phyloP scores from a whole-genome alignment of 495 filamentous ascomycete genomes.

The Podospora bellae-mahoneyi region DNA sequence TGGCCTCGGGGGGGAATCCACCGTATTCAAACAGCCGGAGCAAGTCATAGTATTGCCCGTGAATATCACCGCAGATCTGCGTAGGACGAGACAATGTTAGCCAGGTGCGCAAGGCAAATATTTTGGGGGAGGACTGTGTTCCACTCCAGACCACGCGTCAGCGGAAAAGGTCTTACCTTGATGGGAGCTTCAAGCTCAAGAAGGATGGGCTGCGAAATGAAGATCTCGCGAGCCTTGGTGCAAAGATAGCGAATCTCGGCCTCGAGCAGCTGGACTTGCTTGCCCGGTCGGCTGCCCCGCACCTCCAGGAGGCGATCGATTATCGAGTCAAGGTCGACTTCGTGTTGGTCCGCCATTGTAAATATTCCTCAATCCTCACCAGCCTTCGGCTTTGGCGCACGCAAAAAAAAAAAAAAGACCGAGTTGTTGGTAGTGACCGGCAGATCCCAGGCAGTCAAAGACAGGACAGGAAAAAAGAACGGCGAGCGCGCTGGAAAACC shows the following conservation, averaged over 20 bases:
- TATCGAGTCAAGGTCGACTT: slow-evolving; percentile 98
- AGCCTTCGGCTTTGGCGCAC: slow-evolving; percentile 41
- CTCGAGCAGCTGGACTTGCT: slow-evolving; percentile 96
- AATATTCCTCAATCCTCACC: slow-evolving; percentile 36
- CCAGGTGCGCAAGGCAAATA: slow-evolving; percentile 5
- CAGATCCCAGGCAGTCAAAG: slow-evolving; percentile 26
- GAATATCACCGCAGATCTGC: slow-evolving; percentile 98
- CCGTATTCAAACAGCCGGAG: slow-evolving; percentile 98
- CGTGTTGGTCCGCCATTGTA: slow-evolving; percentile 90
- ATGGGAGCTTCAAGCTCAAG: slow-evolving; percentile 97
- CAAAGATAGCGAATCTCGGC: slow-evolving; percentile 96
- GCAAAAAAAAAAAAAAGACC: slow-evolving; percentile 15
- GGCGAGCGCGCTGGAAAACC: slow-evolving; percentile 19
- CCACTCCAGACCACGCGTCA: slow-evolving; percentile 1
- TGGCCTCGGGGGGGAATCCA: slow-evolving; percentile 96
- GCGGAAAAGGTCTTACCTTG: slow-evolving; percentile 61
- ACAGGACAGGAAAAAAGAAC: slow-evolving; percentile 8
- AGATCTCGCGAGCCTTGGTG: slow-evolving; percentile 98
- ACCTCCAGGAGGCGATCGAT: slow-evolving; percentile 98
- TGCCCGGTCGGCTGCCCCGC: slow-evolving; percentile 93
- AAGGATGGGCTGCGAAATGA: slow-evolving; percentile 98
- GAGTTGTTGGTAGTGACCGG: slow-evolving; percentile 32
- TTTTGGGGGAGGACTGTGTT: slow-evolving; percentile 25
- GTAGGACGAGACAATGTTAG: slow-evolving; percentile 21
- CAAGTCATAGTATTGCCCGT: slow-evolving; percentile 98